phyloP scores from a whole-genome alignment of 2,329 filamentous ascomycete species.

The Penicillium sp. region DNA sequence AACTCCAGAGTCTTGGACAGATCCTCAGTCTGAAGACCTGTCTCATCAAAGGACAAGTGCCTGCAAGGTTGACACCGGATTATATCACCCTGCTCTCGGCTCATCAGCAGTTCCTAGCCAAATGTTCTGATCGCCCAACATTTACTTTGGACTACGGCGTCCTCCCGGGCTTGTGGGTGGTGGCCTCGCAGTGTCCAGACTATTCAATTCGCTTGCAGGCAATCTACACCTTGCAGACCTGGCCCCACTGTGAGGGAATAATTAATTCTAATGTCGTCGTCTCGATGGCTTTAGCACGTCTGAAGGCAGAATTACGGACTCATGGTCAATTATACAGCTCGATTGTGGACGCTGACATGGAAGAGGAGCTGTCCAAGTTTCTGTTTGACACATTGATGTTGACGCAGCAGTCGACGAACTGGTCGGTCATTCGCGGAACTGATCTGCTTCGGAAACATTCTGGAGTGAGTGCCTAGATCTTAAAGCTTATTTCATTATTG shows the following conservation, averaged over 20 bases:
- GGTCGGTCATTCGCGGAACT: background rate
- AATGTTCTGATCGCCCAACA: constrained; percentile 7
- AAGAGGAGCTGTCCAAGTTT: background rate
- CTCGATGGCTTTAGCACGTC: constrained; percentile 3
- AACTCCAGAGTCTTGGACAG: constrained; percentile 5
- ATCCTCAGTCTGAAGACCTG: constrained; percentile 11
- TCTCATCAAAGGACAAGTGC: constrained; percentile 7
- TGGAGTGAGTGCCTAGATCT: background rate
- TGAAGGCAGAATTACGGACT: background rate
- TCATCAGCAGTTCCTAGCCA: constrained; percentile 2
- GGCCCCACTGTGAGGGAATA: constrained; percentile 18
- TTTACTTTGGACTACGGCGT: constrained; percentile 13
- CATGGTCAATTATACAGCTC: background rate
- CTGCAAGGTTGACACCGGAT: constrained; percentile 3
- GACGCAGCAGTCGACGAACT: background rate
- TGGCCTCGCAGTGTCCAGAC: constrained; percentile 13
- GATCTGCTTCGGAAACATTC: background rate
- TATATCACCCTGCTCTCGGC: constrained; percentile 2
- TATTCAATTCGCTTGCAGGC: constrained; percentile 10
- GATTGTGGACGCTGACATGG: background rate
- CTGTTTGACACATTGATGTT: background rate
- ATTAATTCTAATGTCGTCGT: constrained; percentile 14
- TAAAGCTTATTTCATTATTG: background rate
- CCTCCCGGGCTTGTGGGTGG: constrained; percentile 7
- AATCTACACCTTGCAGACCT: constrained; percentile 10